Evolutionary conservation across 768 basidiomycete genomes (phyloP).

Genomic region (Hypsizygus marmoreus): DNA sequence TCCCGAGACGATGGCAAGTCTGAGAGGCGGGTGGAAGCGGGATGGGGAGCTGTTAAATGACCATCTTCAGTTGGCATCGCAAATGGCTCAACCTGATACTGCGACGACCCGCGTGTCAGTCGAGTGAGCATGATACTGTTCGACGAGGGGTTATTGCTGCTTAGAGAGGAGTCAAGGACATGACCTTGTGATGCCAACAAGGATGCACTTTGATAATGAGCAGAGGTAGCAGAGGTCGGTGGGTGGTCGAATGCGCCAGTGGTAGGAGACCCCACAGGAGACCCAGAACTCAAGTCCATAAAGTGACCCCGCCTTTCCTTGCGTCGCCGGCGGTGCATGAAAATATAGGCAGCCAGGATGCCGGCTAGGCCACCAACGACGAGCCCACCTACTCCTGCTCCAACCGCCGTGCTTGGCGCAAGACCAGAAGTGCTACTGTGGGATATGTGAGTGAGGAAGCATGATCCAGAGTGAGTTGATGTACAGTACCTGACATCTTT

Average conservation of each 20-base stretch:
- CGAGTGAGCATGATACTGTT: conserved; percentile 12
- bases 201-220: conserved; percentile 30
- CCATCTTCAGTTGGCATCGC: conserved; percentile 38
- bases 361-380: conserved; percentile 38
- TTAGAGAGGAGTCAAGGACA: conserved; percentile 19
- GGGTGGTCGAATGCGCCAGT: conserved; percentile 18
- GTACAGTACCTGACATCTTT: conserved; percentile 23
- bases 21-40: not conserved
- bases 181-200: conserved; percentile 16
- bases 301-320: conserved; percentile 24
- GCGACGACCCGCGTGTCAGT: conserved; percentile 10
- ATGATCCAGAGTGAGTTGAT: not conserved
- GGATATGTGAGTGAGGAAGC: not conserved
- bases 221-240: conserved; percentile 12
- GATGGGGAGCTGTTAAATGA: conserved; percentile 16
- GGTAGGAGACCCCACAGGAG: conserved; percentile 21
- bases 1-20: not conserved
- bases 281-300: conserved; percentile 25
- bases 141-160: conserved; percentile 10
- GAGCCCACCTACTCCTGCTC: conserved; percentile 42
- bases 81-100: conserved; percentile 48
- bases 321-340: conserved; percentile 30
- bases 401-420: conserved; percentile 28
- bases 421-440: conserved; percentile 7
- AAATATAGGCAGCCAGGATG: conserved; percentile 28